Base-by-base conservation (phyloP, 805 yeast species). In the Cyberlindnera veronae region DNA sequence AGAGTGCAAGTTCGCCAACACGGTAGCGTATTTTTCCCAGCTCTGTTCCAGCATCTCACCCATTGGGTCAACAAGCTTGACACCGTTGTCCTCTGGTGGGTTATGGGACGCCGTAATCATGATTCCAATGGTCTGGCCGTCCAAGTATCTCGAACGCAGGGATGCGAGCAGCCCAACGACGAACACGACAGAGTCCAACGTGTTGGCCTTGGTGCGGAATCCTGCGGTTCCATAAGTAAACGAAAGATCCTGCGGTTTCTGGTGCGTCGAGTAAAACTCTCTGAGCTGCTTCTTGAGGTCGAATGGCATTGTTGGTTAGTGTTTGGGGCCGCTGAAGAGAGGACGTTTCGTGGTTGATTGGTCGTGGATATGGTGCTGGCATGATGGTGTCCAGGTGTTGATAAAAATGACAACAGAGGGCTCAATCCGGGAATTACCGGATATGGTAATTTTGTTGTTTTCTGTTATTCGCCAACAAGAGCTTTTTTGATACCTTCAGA, bases 91-190 rank as follows among this genome's bases (percentile, higher is more conserved):
- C 30, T 69, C 69, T 0, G 97, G 95, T 0, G 96, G 96, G 55
- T 89, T 89, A 62, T 89, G 97, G 1, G 95, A 84, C 0, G 96
- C 97, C 1, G 97, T 93, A 55, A 93, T 81, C 97, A 93, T 91
- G 11, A 90, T 82, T n/a, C 99, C 99, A 22, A 90, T 75, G 8
- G 84, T 76, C 52, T 82, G 69, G 2, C 91, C 86, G 1, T 67
- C 65, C 23, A 84, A 65, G 45, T 68, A 72, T 43, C 81, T 74
- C n/a, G 97, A 89, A 55, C 99, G 72, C 47, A 93, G 66, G 2
- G 81, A 68, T 0, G 99, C 97, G 20, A 90, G 60, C 15, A 89
- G 68, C 2, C 96, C 96, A 14, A 84, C 88, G 6, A 91, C 73
- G 61, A 78, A 86, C 62, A 87, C 84, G 23, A 90, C 91, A 14